Percentiles rank a stretch among this genome's conserved stretches.
These are phyloP conservation scores for Metschnikowia cerradonensis DNA, from an alignment of 805 yeast genomes.

Conservation along the genomic window DNA sequence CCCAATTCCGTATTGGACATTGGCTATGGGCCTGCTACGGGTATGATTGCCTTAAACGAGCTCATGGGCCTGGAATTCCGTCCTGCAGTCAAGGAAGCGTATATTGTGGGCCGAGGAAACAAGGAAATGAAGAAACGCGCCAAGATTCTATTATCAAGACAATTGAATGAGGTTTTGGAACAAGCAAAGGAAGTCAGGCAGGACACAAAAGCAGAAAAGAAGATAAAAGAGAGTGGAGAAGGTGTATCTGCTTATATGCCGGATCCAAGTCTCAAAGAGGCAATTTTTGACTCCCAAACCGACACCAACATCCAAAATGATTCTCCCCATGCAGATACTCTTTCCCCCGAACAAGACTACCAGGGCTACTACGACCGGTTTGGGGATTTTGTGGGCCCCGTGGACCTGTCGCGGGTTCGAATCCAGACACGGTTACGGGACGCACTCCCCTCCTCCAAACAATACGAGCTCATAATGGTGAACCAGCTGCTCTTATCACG, in stretches of 20 bases:
- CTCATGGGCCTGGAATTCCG: constrained; percentile 62
- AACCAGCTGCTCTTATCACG: constrained; percentile 70
- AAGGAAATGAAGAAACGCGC: constrained; percentile 77
- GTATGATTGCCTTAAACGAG: constrained; percentile 84
- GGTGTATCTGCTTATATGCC: too few relatives aligned
- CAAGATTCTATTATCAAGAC: constrained; percentile 68
- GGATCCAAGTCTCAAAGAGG: too few relatives aligned
- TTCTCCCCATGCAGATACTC: too few relatives aligned
- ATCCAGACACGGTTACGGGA: constrained; percentile 54
- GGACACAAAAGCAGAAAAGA: too few relatives aligned
- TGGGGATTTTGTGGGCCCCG: constrained; percentile 36
- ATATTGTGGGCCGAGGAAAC: constrained; percentile 56
- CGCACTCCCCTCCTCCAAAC: constrained; percentile 46
- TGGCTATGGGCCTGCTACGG: constrained; percentile 90
- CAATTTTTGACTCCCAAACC: too few relatives aligned
- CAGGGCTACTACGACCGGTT: constrained; percentile 9
- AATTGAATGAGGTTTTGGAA: constrained; percentile 40
- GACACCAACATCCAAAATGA: too few relatives aligned
- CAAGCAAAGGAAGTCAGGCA: too few relatives aligned
- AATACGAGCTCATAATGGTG: constrained; percentile 79
- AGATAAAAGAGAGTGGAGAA: too few relatives aligned
- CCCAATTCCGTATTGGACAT: constrained; percentile 73
- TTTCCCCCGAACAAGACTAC: constrained; percentile 4
- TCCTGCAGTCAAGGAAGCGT: constrained; percentile 66
- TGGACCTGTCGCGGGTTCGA: constrained; percentile 53